These are phyloP conservation scores for Nicotiana knightiana DNA, from an alignment of 257 asterid species.

Conservation along the genomic window DNA sequence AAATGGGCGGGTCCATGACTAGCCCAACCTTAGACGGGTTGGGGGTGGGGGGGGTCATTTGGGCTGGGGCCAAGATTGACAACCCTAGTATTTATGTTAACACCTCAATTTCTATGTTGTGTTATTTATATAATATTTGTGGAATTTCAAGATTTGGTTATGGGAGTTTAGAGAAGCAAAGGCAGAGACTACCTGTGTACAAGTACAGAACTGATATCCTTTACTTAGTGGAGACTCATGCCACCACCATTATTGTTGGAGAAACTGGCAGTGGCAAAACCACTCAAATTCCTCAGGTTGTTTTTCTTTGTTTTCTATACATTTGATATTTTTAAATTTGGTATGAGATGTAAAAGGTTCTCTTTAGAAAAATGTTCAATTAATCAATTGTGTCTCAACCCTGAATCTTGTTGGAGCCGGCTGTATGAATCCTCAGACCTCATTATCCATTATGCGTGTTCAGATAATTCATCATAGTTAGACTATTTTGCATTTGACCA, in stretches of 20 bases:
- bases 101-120: not conserved
- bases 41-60: too few species aligned
- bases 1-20: too few species aligned
- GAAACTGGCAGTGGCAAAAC: constrained; percentile 98
- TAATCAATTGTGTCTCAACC: not conserved
- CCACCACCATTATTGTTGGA: constrained; percentile 86
- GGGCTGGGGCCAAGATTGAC: too few species aligned
- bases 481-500: not conserved
- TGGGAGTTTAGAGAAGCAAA: constrained; percentile 54
- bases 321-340: not conserved
- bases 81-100: not conserved
- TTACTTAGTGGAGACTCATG: constrained; percentile 78
- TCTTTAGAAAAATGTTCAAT: not conserved
- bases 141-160: constrained; percentile 45
- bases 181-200: constrained; percentile 76
- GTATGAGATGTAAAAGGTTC: not conserved
- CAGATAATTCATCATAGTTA: not conserved
- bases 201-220: constrained; percentile 66
- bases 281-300: constrained; percentile 97
- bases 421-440: not conserved
- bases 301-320: not conserved
- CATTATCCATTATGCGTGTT: not conserved
- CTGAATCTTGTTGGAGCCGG: not conserved
- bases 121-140: not conserved
- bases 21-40: too few species aligned